phyloP scores from a whole-genome alignment of 2,329 filamentous ascomycete species.

The Botrytis pseudocinerea region DNA sequence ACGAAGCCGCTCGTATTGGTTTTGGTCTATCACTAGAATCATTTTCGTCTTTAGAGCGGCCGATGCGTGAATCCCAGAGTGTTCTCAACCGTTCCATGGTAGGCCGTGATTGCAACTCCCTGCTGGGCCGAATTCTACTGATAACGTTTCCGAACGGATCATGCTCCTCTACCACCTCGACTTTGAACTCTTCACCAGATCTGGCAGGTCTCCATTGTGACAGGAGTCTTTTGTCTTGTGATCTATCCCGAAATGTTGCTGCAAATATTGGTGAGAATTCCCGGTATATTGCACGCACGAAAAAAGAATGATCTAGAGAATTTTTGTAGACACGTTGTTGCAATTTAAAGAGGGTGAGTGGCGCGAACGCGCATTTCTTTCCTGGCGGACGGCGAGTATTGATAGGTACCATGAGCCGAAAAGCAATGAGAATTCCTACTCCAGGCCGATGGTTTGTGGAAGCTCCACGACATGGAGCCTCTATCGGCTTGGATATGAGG shows the following conservation, averaged over 20 bases:
- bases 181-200: neutral
- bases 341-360: conserved; percentile 64
- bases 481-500: conserved; percentile 47
- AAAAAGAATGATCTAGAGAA: conserved; percentile 56
- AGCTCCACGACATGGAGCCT: conserved; percentile 44
- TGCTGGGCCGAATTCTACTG: conserved; percentile 7
- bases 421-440: conserved; percentile 50
- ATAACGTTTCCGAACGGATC: conserved; percentile 20
- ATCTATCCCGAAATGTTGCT: neutral
- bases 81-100: conserved; percentile 13
- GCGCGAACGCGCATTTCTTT: conserved; percentile 57
- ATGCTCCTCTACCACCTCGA: conserved; percentile 18
- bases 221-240: conserved; percentile 4
- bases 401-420: conserved; percentile 63
- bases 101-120: neutral
- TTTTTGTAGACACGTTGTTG: conserved; percentile 63
- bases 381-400: conserved; percentile 54
- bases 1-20: conserved; percentile 6
- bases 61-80: conserved; percentile 7
- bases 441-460: conserved; percentile 36
- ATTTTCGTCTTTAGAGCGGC: neutral
- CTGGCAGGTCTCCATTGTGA: conserved; percentile 8
- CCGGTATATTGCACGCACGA: conserved; percentile 59
- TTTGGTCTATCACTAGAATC: neutral
- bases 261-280: conserved; percentile 56